These are phyloP conservation scores for Cladosporium cucumerinum DNA, from an alignment of 2,329 filamentous ascomycete genomes.

Conservation along the genomic window DNA sequence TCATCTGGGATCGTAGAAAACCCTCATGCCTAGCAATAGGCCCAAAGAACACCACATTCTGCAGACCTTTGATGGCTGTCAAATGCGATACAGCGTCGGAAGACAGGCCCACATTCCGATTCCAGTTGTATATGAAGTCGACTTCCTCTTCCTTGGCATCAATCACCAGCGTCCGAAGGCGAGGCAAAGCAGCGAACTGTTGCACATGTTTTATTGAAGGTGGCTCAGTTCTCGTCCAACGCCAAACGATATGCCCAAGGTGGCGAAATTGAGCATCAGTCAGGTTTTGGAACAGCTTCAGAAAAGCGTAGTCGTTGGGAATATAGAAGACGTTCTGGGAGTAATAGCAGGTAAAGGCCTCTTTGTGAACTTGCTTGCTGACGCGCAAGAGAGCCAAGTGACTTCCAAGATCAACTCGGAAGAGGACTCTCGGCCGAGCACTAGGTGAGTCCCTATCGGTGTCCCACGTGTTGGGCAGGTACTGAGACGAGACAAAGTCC, in stretches of 20 bases:
- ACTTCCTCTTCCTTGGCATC: background rate
- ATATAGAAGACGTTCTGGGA: background rate
- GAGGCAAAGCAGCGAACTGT: background rate
- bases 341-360: background rate
- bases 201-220: background rate
- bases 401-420: background rate
- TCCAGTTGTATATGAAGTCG: background rate
- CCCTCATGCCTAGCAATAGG: background rate
- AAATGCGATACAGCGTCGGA: background rate
- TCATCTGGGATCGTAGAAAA: background rate
- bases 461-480: background rate
- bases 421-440: background rate
- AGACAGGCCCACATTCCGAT: background rate
- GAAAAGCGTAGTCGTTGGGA: background rate
- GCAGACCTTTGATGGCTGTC: background rate
- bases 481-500: background rate
- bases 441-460: background rate
- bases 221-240: background rate
- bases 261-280: background rate
- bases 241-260: background rate
- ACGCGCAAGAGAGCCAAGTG: constrained; percentile 10
- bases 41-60: background rate
- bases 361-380: constrained; percentile 14
- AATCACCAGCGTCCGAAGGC: background rate
- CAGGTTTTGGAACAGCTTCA: background rate